Percentiles rank a stretch among this genome's conserved stretches.
These are phyloP conservation scores for Plenodomus biglobosus DNA, from an alignment of 2,329 filamentous ascomycete genomes.

Conservation along the genomic window DNA sequence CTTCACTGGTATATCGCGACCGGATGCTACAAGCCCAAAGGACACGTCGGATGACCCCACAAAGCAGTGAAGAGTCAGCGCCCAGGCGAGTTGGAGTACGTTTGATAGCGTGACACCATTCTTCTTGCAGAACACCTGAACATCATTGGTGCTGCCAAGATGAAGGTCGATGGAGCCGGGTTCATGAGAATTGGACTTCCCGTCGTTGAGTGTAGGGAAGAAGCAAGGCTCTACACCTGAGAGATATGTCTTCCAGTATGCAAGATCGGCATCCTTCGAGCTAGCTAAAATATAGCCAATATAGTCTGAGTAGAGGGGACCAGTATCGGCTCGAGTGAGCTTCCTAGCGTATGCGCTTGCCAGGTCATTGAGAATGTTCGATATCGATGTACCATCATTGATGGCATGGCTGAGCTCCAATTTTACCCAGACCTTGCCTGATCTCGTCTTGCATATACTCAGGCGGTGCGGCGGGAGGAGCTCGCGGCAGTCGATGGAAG, in stretches of 20 bases:
- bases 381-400: conserved; percentile 54
- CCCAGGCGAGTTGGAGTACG: conserved; percentile 57
- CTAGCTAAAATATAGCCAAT: conserved; percentile 36
- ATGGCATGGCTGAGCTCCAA: conserved; percentile 56
- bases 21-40: conserved; percentile 58
- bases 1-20: conserved; percentile 55
- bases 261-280: conserved; percentile 37
- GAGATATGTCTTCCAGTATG: conserved; percentile 52
- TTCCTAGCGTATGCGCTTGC: conserved; percentile 49
- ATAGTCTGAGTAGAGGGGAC: conserved; percentile 45
- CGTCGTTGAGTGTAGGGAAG: conserved; percentile 48
- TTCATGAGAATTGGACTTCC: conserved; percentile 38
- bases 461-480: conserved; percentile 50
- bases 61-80: conserved; percentile 53
- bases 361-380: conserved; percentile 52
- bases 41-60: conserved; percentile 53
- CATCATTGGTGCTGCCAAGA: conserved; percentile 29
- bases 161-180: conserved; percentile 45
- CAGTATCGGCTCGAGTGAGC: conserved; percentile 40
- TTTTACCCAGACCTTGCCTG: conserved; percentile 46
- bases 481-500: conserved; percentile 31
- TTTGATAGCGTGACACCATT: conserved; percentile 53
- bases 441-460: conserved; percentile 48
- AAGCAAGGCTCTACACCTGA: conserved; percentile 50
- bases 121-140: conserved; percentile 44